phyloP scores from a whole-genome alignment of 257 asterid genomes.

The Lycium barbarum region DNA sequence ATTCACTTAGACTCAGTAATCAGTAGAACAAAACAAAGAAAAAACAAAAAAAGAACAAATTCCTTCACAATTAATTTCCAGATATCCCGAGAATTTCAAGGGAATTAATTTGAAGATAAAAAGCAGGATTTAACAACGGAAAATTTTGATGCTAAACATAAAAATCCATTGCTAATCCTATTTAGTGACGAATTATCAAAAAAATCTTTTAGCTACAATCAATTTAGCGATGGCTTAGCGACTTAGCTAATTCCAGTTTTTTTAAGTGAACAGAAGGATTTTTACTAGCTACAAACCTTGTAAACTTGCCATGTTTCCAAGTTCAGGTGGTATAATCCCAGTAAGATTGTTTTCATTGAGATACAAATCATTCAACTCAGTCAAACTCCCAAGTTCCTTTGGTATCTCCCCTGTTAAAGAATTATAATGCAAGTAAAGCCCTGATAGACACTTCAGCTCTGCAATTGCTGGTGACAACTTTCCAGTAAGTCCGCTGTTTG shows the following conservation, averaged over 20 bases:
- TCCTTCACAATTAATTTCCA: background rate
- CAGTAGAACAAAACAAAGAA: background rate
- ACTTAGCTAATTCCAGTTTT: no score
- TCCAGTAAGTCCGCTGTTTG: constrained; percentile 75
- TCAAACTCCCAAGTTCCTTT: constrained; percentile 73
- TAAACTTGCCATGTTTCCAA: constrained; percentile 81
- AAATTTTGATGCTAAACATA: no score
- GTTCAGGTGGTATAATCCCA: constrained; percentile 66
- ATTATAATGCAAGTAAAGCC: constrained; percentile 86
- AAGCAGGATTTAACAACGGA: no score
- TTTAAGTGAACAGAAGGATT: background rate
- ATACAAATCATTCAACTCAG: constrained; percentile 81
- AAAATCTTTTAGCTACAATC: no score
- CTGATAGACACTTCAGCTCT: constrained; percentile 80
- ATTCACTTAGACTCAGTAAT: background rate
- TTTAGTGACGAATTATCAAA: no score
- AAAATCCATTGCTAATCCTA: no score
- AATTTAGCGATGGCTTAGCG: no score
- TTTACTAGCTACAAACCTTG: constrained; percentile 59
- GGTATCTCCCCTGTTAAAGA: constrained; percentile 83
- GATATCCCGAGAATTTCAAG: no score
- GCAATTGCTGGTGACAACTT: constrained; percentile 85
- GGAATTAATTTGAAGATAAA: no score
- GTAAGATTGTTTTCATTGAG: constrained; percentile 74
- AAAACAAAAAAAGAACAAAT: background rate